These are phyloP conservation scores for Monosporascus sp. DNA, from an alignment of 2,329 filamentous ascomycete genomes.

Conservation along the genomic window DNA sequence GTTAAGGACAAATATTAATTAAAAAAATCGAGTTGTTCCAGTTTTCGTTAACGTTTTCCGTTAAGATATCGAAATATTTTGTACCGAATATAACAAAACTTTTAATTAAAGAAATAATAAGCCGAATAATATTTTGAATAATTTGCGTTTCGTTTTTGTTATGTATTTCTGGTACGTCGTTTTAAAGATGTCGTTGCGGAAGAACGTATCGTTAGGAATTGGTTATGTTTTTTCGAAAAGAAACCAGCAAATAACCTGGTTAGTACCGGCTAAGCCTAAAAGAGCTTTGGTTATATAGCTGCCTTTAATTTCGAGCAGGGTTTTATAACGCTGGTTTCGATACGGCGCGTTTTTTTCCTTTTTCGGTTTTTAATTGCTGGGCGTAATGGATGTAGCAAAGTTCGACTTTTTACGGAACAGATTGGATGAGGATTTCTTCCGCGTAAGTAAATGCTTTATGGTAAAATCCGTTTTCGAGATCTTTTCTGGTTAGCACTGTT, in stretches of 20 bases:
- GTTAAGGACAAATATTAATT: conserved; percentile 32
- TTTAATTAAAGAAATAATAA: conserved; percentile 36
- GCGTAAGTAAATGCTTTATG: conserved; percentile 25
- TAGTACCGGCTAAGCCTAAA: too few relatives aligned
- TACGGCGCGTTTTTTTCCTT: conserved; percentile 35
- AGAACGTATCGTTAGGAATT: conserved; percentile 31
- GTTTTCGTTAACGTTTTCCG: conserved; percentile 36
- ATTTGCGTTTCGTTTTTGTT: conserved; percentile 32
- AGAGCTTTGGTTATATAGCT: conserved; percentile 36
- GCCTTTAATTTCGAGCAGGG: conserved; percentile 33
- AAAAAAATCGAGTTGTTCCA: conserved; percentile 37
- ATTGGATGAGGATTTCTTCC: conserved; percentile 21
- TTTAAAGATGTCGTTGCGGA: conserved; percentile 33
- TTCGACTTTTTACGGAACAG: conserved; percentile 22
- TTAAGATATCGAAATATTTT: conserved; percentile 26
- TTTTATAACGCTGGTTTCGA: conserved; percentile 29
- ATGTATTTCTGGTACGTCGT: conserved; percentile 26
- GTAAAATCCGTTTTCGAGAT: too few relatives aligned
- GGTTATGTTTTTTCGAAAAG: too few relatives aligned
- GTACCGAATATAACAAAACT: conserved; percentile 22
- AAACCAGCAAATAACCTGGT: too few relatives aligned
- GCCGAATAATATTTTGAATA: conserved; percentile 30
- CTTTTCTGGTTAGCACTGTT: too few relatives aligned
- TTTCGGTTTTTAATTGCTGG: conserved; percentile 33
- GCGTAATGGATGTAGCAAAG: conserved; percentile 21